Evolutionary conservation across 441 rosid species (phyloP).

Genomic region (Iberis amara): DNA sequence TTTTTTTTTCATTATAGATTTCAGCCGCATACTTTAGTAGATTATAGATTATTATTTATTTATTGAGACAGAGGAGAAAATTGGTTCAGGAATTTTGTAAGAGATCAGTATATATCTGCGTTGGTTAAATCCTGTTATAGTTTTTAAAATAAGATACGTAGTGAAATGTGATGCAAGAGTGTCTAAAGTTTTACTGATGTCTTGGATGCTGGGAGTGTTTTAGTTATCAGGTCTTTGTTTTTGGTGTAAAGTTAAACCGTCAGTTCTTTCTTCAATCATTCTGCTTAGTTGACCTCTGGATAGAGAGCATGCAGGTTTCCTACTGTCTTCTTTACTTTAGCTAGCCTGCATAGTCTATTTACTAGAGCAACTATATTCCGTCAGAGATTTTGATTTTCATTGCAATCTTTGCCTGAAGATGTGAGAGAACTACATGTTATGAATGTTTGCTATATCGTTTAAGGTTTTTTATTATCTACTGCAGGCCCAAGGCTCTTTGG

Average conservation of each 20-base stretch:
- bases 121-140: slow-evolving; percentile 5
- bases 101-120: not conserved
- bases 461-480: slow-evolving; percentile 24
- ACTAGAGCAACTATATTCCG: slow-evolving; percentile 3
- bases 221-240: slow-evolving; percentile 13
- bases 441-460: not conserved
- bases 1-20: not conserved
- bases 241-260: slow-evolving; percentile 7
- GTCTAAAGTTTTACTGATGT: slow-evolving; percentile 8
- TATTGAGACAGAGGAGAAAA: not conserved
- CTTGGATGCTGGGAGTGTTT: not conserved
- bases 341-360: slow-evolving; percentile 7
- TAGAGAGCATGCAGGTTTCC: slow-evolving; percentile 15
- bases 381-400: slow-evolving; percentile 3
- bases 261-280: slow-evolving; percentile 16
- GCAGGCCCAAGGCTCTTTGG: slow-evolving; percentile 73
- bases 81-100: no score
- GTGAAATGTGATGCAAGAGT: slow-evolving; percentile 1
- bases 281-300: slow-evolving; percentile 7
- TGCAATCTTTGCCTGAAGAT: not conserved
- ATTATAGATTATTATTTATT: not conserved
- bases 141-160: slow-evolving; percentile 9
- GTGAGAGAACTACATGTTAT: not conserved
- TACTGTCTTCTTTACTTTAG: not conserved
- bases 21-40: slow-evolving; percentile 3